Evolutionary conservation across 116 monocot species (phyloP), one percentile per base, ranked within the genome.

Genomic region (Trichopus zeylanicus): DNA sequence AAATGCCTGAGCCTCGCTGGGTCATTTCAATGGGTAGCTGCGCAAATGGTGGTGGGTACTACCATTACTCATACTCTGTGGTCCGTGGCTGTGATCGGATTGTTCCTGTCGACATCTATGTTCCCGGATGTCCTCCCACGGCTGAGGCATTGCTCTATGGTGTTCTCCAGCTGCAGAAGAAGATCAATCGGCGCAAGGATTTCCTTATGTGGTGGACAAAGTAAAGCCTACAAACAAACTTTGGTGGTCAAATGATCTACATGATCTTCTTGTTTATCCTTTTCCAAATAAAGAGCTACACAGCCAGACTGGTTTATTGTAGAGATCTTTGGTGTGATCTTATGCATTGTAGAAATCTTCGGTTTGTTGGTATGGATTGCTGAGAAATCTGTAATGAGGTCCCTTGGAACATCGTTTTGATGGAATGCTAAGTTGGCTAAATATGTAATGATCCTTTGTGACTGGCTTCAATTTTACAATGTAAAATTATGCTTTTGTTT

Each of bases 11-110:
- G 59, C 97, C 97, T 22, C 73, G 97, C 2, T 97, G 97, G 97
- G 97, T 97, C 7, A 97, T 97, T 63, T 97, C 97, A 10, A 97
- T 97, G 97, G 97, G 97, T 25, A 91, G 91, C 69, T 97, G 97
- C 65, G 97, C 97, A 5, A 97, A 97, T 64, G 97, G 97, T 18
- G 97, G 97, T 23, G 97, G 91, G 0, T 97, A 97, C 67, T 97
- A 97, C 55, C 97, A 97, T 63, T 97, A 97, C 61, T 97, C 97
- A 0, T 97, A 97, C 71, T 97, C 97, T 24, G 97, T 97, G 2
- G 91, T 97, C 2, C 81, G 97, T 16, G 97, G 97, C 39, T 97
- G 97, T 38, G 97, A 97, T 54, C 81, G 97, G 24, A 97, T 97
- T 29, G 91, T 97, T 15, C 97, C 97, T 20, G 97, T 97, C 3